phyloP scores from a whole-genome alignment of 177 flowering plant genomes.

The Vitis hybrid region DNA sequence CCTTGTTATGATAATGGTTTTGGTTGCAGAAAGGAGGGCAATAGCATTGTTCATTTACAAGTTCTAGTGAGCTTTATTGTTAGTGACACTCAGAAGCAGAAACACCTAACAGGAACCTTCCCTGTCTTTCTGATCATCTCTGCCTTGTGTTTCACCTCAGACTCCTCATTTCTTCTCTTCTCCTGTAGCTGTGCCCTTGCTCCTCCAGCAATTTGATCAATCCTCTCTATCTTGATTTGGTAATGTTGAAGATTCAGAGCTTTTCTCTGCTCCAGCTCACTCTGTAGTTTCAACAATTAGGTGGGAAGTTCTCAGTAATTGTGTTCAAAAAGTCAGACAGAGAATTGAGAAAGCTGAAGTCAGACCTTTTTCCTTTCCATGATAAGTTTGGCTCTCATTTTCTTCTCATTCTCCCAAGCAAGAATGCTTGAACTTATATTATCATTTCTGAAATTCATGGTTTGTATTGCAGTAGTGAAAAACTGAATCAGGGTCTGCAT shows the following conservation, averaged over 20 bases:
- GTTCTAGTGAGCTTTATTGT: neutral
- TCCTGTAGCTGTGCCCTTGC: conserved; percentile 53
- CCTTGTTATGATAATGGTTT: neutral
- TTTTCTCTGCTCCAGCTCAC: conserved; percentile 41
- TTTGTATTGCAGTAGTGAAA: neutral
- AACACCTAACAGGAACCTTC: conserved; percentile 31
- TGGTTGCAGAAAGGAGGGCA: neutral
- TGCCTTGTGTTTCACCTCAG: conserved; percentile 44
- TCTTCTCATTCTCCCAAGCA: conserved; percentile 78
- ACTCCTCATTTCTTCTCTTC: conserved; percentile 47
- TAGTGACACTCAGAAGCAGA: conserved; percentile 34
- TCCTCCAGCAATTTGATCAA: conserved; percentile 49
- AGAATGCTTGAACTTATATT: conserved; percentile 44
- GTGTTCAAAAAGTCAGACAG: neutral
- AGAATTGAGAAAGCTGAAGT: neutral
- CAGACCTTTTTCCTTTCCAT: conserved; percentile 56
- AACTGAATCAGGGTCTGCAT: neutral
- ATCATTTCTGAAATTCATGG: conserved; percentile 50
- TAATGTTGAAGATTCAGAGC: conserved; percentile 33
- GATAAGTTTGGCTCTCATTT: conserved; percentile 41
- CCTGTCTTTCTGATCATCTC: conserved; percentile 41
- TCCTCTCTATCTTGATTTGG: conserved; percentile 36
- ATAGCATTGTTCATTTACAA: no score
- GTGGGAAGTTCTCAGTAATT: neutral
- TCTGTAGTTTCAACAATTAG: conserved; percentile 36